These are phyloP conservation scores for Eucalyptus rudis DNA, from an alignment of 345 rosid genomes.

Conservation along the genomic window DNA sequence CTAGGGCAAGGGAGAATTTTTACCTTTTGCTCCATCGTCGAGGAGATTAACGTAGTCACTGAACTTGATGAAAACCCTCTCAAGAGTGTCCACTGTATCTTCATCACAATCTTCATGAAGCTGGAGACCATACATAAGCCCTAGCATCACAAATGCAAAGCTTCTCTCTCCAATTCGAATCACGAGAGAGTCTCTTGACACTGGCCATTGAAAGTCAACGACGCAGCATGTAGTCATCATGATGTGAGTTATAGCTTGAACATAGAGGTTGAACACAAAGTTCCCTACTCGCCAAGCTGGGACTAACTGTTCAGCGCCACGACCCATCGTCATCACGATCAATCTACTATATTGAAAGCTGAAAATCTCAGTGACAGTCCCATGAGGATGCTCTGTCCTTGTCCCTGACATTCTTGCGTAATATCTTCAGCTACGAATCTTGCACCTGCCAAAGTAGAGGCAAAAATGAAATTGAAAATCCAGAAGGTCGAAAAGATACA, in stretches of 20 bases:
- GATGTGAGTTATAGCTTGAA: neutral
- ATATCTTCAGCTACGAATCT: neutral
- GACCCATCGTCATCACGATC: neutral
- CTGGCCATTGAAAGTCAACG: neutral
- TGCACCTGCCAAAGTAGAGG: neutral
- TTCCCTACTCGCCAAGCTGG: neutral
- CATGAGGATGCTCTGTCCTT: neutral
- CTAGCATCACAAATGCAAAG: neutral
- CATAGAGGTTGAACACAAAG: neutral
- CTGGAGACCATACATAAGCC: constrained; percentile 3
- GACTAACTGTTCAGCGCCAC: neutral
- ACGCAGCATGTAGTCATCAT: neutral
- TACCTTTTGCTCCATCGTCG: neutral
- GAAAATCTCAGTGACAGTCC: neutral
- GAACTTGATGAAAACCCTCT: neutral
- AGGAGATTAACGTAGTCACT: neutral
- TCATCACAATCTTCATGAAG: neutral
- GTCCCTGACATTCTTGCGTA: neutral
- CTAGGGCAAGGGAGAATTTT: neutral
- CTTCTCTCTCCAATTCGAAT: neutral
- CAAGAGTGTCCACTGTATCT: neutral
- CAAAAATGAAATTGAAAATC: neutral
- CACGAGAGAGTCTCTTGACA: constrained; percentile 1
- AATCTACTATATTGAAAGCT: neutral
- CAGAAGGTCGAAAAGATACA: neutral